Percentiles rank a stretch among this genome's conserved stretches.
Evolutionary conservation across 495 filamentous ascomycete genomes (phyloP).

Genomic region (Lindgomyces ingoldianus): DNA sequence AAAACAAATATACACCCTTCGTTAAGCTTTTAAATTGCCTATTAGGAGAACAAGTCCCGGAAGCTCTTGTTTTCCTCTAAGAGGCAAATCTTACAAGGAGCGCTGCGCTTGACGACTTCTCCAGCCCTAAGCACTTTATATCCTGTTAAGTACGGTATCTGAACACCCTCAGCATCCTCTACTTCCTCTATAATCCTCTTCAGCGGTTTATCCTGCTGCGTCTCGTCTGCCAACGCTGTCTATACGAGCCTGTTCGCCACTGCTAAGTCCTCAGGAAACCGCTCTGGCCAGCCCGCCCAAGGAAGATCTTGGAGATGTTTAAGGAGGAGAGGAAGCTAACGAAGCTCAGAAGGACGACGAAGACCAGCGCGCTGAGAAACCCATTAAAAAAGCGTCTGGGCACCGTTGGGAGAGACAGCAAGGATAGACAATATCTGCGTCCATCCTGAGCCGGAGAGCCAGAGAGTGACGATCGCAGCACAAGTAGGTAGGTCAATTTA

Average conservation of each 20-base stretch:
- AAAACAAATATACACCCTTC: background rate
- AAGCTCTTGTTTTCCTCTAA: background rate
- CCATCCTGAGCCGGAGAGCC: background rate
- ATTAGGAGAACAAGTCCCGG: background rate
- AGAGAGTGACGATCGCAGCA: background rate
- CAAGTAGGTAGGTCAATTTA: background rate
- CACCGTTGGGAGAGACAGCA: background rate
- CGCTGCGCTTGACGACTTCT: background rate
- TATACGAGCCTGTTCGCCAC: background rate
- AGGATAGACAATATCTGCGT: background rate
- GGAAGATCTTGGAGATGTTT: background rate
- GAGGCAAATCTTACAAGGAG: background rate
- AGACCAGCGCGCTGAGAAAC: background rate
- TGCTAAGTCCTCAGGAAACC: background rate
- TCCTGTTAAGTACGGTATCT: background rate
- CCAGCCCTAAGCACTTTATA: background rate
- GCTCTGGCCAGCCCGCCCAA: background rate
- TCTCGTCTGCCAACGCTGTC: background rate
- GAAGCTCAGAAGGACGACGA: background rate
- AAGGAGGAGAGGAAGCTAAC: slow-evolving; percentile 1
- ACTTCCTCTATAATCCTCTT: background rate
- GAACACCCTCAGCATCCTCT: background rate
- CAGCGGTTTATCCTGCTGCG: background rate
- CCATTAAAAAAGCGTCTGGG: background rate
- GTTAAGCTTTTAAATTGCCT: background rate